A percentile compares a stretch with the other conserved stretches of the same genome.
phyloP scores from a whole-genome alignment of 2,329 filamentous ascomycete genomes.

The Periconia macrospinosa region DNA sequence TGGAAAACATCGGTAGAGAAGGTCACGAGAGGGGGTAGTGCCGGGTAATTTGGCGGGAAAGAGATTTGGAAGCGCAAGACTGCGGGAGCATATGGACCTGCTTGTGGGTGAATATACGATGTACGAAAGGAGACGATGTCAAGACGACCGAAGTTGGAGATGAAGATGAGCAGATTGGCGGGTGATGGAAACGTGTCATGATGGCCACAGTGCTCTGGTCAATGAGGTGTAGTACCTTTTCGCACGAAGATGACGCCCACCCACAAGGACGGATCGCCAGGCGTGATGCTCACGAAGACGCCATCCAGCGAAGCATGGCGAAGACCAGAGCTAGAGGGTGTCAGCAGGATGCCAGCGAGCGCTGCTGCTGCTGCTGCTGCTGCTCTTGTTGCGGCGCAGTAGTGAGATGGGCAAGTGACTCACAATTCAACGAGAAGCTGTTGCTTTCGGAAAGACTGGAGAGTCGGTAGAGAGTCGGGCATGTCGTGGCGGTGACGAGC shows the following conservation, averaged over 20 bases:
- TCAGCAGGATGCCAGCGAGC: conserved; percentile 20
- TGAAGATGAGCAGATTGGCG: not conserved
- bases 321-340: conserved; percentile 67
- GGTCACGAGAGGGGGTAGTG: conserved; percentile 77
- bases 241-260: conserved; percentile 89
- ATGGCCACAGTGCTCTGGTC: not conserved
- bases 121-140: conserved; percentile 3
- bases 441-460: conserved; percentile 65
- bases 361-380: too few relatives aligned
- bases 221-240: conserved; percentile 62
- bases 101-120: conserved; percentile 28
- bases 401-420: conserved; percentile 34
- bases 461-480: conserved; percentile 25
- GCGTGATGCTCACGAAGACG: conserved; percentile 81
- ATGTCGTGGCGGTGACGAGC: conserved; percentile 13
- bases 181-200: not conserved
- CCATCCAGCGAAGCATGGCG: conserved; percentile 83
- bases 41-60: conserved; percentile 80
- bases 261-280: conserved; percentile 81
- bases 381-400: not conserved
- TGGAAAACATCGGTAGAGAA: conserved; percentile 95
- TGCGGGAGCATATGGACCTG: conserved; percentile 86
- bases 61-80: conserved; percentile 88
- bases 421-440: conserved; percentile 83
- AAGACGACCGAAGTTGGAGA: conserved; percentile 7